These are phyloP conservation scores for Colletotrichum sp. DNA, from an alignment of 2,329 filamentous ascomycete genomes.

Conservation along the genomic window DNA sequence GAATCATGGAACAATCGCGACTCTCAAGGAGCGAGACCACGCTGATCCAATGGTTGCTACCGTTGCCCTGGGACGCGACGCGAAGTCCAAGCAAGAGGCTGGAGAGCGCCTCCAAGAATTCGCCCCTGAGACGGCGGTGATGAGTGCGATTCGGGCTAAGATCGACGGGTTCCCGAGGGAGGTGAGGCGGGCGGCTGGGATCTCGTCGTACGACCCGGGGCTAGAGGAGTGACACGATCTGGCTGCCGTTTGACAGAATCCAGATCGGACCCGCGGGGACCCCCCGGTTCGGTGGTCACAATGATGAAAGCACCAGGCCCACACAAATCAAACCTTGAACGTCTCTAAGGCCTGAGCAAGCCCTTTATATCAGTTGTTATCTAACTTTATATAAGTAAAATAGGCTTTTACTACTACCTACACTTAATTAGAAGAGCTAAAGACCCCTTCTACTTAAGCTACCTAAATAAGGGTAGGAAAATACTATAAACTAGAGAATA, in stretches of 20 bases:
- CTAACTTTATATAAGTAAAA: too few relatives aligned
- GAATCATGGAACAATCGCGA: background rate
- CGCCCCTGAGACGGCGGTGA: background rate
- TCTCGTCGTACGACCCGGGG: background rate
- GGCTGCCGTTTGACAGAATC: constrained; percentile 4
- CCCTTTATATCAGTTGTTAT: too few relatives aligned
- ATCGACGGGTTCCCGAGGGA: background rate
- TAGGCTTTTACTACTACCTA: too few relatives aligned
- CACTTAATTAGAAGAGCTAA: too few relatives aligned
- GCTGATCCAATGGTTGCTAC: background rate
- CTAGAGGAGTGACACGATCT: constrained; percentile 11
- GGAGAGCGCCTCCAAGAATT: background rate
- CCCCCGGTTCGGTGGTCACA: background rate
- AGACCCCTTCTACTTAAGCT: too few relatives aligned
- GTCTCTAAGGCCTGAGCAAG: too few relatives aligned
- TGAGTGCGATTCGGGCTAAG: background rate
- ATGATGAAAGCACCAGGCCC: background rate
- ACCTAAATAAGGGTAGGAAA: too few relatives aligned
- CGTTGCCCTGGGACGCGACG: background rate
- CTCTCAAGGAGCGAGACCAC: background rate
- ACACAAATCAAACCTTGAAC: too few relatives aligned
- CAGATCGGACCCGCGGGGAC: constrained; percentile 6
- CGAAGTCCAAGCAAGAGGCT: background rate
- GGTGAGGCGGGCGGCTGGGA: constrained; percentile 2
- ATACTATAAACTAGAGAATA: too few relatives aligned